Conservation (phyloP, 192 early-diverging fungal genomes). For the Podila horticola region DNA sequence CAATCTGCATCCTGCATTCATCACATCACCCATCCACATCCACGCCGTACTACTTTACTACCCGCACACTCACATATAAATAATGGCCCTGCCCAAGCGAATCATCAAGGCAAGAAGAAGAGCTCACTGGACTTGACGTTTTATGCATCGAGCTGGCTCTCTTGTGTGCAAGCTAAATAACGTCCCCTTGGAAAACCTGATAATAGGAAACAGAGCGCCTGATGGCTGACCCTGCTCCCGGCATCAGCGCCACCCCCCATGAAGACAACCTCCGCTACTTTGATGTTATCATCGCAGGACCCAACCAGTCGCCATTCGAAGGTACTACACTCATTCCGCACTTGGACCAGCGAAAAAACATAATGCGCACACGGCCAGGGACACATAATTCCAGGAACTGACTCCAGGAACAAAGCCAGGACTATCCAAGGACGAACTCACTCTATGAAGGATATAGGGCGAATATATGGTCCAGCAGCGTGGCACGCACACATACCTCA, state of each 20-base stretch:
- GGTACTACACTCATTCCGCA: conserved; percentile 58
- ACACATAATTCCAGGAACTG: no score
- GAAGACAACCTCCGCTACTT: conserved; percentile 98
- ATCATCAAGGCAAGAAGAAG: conserved; percentile 60
- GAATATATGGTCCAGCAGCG: no score
- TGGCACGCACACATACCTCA: background rate
- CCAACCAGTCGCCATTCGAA: conserved; percentile 94
- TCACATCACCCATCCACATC: conserved; percentile 1
- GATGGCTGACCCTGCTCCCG: conserved; percentile 93
- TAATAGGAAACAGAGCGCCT: conserved; percentile 95
- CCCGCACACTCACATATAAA: background rate
- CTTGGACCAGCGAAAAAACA: background rate
- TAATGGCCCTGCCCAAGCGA: conserved; percentile 61
- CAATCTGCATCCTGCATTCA: background rate
- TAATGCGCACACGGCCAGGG: background rate
- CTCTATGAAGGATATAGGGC: no score
- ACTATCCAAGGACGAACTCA: no score
- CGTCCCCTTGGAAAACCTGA: background rate
- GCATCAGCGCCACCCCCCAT: conserved; percentile 88
- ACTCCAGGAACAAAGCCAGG: no score
- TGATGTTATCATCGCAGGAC: conserved; percentile 93
- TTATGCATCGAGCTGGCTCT: background rate
- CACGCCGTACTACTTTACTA: background rate
- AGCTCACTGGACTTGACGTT: background rate
- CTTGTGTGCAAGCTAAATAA: background rate